Evolutionary conservation across 805 yeast species (phyloP).

Genomic region (Cyberlindnera sargentensis): DNA sequence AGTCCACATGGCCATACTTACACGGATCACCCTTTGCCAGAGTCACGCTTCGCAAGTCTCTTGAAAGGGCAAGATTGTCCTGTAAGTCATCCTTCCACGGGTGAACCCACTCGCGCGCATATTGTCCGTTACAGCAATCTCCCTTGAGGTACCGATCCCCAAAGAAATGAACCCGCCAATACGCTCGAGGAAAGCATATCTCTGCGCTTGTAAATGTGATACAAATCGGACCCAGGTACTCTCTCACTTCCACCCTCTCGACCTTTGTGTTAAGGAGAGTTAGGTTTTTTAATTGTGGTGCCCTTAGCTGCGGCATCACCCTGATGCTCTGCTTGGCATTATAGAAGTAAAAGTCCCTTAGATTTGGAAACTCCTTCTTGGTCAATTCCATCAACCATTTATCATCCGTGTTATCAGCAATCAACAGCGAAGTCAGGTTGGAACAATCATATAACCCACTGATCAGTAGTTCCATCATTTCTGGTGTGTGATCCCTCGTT

Average conservation of each 20-base stretch:
- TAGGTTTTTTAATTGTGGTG: not conserved
- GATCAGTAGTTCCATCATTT: constrained; percentile 1
- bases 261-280: not conserved
- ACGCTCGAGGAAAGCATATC: not conserved
- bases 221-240: not conserved
- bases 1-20: not conserved
- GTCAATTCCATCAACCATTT: not conserved
- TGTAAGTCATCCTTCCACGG: not conserved
- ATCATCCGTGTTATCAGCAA: not conserved
- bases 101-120: not conserved
- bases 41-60: not conserved
- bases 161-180: not conserved
- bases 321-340: not conserved
- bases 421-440: not conserved
- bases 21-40: not conserved
- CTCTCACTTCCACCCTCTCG: not conserved
- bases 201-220: not conserved
- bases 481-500: not conserved
- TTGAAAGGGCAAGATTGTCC: not conserved
- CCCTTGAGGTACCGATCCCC: not conserved
- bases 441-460: not conserved
- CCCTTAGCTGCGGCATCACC: not conserved
- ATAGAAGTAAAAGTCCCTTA: not conserved
- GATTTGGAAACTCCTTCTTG: not conserved
- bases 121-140: not conserved